Base-by-base conservation (phyloP, 306 rosid species). In the Vigna reflexopilosa region DNA sequence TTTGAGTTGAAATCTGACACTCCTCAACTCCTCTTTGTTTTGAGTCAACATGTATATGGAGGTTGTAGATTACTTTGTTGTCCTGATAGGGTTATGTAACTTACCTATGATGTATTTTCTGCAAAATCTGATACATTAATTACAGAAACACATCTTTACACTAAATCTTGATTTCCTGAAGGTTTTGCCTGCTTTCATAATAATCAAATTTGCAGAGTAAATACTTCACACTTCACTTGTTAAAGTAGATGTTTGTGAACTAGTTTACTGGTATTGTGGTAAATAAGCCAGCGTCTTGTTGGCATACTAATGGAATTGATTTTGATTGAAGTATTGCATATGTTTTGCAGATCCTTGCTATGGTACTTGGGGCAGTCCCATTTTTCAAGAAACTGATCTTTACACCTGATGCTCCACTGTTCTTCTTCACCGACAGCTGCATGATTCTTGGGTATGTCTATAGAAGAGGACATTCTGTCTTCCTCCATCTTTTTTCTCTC, bases 381-480 rank as follows among this genome's bases (percentile, higher is more conserved):
- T 82, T 91, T 85, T 77, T 90, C 14, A 96, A 90, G 90, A 57
- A 67, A 74, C 78, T 87, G 76, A 90, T 96, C 81, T 89, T 96
- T 71, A 87, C 94, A 49, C n/a, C 89, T 10, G 94, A 85, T 80
- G 98, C 92, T 84, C 98, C 99, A 38, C 73, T 96, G 22, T 96
- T 88, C 83, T 96, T 96, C 90, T 90, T 96, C 85, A 96, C 98
- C 12, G 98, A 96, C 82, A 96, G 98, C 86, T 96, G 99, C 91
- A 91, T 85, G 72, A 96, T 96, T 79, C 97, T 96, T 47, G 99
- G 99, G 99, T 96, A 93, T 74, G 90, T 52, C 75, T 67, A 48
- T 63, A 26, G 67, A 80, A 44, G 58, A 62, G 22, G 48, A 40
- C n/a, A 62, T 59, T 17, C 36, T 71, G 16, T 64, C 26, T 34